phyloP scores from a whole-genome alignment of 2,329 filamentous ascomycete species.

The Trichoderma simmonsii region DNA sequence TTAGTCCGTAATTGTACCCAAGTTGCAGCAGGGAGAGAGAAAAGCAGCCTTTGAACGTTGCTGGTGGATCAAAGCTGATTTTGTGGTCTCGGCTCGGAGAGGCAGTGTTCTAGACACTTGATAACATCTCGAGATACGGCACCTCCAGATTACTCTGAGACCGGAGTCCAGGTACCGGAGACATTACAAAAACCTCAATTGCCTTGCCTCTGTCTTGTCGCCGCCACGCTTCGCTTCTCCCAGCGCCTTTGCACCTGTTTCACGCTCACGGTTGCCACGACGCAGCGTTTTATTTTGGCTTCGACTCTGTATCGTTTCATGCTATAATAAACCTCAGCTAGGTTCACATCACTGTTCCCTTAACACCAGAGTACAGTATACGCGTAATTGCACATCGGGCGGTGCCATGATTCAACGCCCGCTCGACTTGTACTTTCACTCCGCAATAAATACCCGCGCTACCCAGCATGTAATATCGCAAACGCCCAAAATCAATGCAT shows the following conservation, averaged over 20 bases:
- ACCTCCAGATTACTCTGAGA: not conserved
- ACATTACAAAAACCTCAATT: not conserved
- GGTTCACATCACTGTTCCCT: too few species aligned
- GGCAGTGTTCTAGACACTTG: not conserved
- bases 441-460: not conserved
- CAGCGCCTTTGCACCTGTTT: not conserved
- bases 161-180: not conserved
- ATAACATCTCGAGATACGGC: not conserved
- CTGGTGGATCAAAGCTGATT: not conserved
- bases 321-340: not conserved
- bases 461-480: not conserved
- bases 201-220: not conserved
- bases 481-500: not conserved
- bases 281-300: not conserved
- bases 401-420: not conserved
- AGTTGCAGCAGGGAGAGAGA: not conserved
- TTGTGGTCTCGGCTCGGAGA: not conserved
- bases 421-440: not conserved
- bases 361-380: not conserved
- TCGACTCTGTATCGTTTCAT: not conserved
- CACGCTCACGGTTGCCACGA: not conserved
- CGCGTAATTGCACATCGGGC: not conserved
- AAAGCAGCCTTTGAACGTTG: not conserved
- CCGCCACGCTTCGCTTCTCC: not conserved
- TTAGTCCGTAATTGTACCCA: not conserved